Evolutionary conservation across 2,329 filamentous ascomycete species (phyloP).

Genomic region (Hirsutella thompsonii): DNA sequence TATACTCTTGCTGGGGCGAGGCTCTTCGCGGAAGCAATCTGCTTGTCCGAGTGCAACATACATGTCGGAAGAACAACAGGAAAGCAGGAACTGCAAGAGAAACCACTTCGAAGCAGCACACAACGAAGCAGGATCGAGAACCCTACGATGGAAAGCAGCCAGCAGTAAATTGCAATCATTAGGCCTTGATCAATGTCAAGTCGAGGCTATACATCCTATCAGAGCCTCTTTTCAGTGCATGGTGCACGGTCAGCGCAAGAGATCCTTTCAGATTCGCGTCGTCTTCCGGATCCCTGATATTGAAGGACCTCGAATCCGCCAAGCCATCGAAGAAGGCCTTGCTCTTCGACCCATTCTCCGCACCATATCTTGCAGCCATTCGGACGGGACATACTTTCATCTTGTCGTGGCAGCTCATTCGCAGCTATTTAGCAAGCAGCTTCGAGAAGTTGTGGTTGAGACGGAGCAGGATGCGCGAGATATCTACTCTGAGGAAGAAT

Average conservation of each 20-base stretch:
- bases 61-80: no score
- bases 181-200: conserved; percentile 8
- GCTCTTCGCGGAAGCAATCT: background rate
- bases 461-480: conserved; percentile 10
- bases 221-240: conserved; percentile 16
- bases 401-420: conserved; percentile 10
- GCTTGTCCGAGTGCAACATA: no score
- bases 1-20: conserved; percentile 8
- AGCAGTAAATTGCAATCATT: conserved; percentile 2
- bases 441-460: conserved; percentile 10
- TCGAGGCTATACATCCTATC: conserved; percentile 18
- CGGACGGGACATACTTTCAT: conserved; percentile 12
- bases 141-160: conserved; percentile 2
- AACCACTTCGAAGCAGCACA: no score
- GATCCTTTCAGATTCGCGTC: conserved; percentile 21
- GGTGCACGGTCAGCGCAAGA: conserved; percentile 16
- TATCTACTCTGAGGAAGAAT: conserved; percentile 8
- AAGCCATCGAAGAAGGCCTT: conserved; percentile 14
- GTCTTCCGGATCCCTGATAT: conserved; percentile 14
- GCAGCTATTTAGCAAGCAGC: conserved; percentile 12
- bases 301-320: conserved; percentile 10
- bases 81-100: no score
- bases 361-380: conserved; percentile 12
- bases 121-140: no score
- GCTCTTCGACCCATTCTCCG: conserved; percentile 15